Conservation (phyloP, 306 rosid genomes). For the Corylus avellana region DNA sequence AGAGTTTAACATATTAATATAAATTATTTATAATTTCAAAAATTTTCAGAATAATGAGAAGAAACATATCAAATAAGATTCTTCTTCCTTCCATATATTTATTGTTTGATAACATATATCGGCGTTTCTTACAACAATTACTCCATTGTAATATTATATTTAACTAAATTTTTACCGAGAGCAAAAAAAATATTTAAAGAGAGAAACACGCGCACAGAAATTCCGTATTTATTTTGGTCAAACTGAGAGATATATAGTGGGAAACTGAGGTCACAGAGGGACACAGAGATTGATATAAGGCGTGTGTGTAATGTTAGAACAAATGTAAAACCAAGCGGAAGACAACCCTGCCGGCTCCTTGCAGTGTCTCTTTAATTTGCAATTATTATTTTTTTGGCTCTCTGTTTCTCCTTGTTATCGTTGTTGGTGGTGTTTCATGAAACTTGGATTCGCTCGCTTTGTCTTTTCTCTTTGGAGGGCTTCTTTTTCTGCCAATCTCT, state of each 20-base stretch:
- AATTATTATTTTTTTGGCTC: not conserved
- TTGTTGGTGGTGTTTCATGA: conserved; percentile 24
- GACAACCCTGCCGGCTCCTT: conserved; percentile 33
- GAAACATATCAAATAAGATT: too few species aligned
- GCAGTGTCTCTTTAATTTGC: conserved; percentile 5
- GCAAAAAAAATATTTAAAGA: too few species aligned
- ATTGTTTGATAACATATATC: too few species aligned
- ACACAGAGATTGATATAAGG: not conserved
- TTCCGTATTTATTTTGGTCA: conserved; percentile 29
- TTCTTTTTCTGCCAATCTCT: not conserved
- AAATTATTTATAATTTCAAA: too few species aligned
- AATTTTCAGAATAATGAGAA: too few species aligned
- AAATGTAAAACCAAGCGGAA: conserved; percentile 3
- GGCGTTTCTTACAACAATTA: too few species aligned
- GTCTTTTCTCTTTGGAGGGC: conserved; percentile 17
- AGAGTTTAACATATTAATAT: too few species aligned
- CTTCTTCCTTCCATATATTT: too few species aligned
- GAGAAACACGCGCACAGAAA: conserved; percentile 1
- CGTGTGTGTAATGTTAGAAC: not conserved
- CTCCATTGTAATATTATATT: too few species aligned
- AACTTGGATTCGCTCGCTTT: conserved; percentile 34
- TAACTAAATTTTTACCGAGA: too few species aligned
- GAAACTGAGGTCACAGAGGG: not conserved
- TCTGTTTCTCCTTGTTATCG: conserved; percentile 34
- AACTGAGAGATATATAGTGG: conserved; percentile 6